Evolutionary conservation across 2,329 filamentous ascomycete genomes (phyloP).

Genomic region (Remersonia thermophila): DNA sequence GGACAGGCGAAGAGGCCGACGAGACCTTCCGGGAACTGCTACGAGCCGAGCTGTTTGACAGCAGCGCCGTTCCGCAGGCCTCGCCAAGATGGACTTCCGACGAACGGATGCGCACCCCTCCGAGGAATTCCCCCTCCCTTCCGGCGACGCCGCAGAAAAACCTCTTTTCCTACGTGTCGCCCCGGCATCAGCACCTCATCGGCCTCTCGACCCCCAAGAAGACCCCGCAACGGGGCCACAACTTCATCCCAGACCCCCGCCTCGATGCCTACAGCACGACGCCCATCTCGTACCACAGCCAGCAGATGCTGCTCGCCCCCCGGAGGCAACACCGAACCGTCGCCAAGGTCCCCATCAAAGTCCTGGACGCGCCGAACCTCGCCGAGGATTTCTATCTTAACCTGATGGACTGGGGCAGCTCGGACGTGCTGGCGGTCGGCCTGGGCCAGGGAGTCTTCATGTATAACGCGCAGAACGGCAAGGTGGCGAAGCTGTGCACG

Average conservation of each 20-base stretch:
- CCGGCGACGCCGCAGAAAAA: constrained; percentile 90
- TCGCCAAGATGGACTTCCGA: constrained; percentile 52
- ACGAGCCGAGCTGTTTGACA: constrained; percentile 84
- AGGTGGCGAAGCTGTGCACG: constrained; percentile 88
- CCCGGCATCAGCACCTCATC: constrained; percentile 55
- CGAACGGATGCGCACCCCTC: constrained; percentile 58
- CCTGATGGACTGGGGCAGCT: constrained; percentile 93
- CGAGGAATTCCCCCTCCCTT: constrained; percentile 39
- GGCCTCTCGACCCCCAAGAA: constrained; percentile 81
- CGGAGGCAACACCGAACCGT: constrained; percentile 80
- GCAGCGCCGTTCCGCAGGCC: constrained; percentile 64
- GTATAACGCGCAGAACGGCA: constrained; percentile 89
- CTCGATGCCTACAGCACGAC: constrained; percentile 85
- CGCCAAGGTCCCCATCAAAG: constrained; percentile 95
- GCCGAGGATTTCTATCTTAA: constrained; percentile 98
- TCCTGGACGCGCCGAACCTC: constrained; percentile 87
- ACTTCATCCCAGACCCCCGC: too few relatives aligned
- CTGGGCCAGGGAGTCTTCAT: constrained; percentile 91
- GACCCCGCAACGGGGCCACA: constrained; percentile 74
- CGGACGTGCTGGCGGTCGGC: constrained; percentile 86
- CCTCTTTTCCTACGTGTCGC: constrained; percentile 82
- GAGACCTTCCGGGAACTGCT: constrained; percentile 80
- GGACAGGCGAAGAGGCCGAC: constrained; percentile 81
- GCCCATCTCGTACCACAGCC: constrained; percentile 83
- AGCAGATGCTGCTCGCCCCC: constrained; percentile 84